Base-by-base conservation (phyloP, 306 rosid genomes). In the Pterocarpus macrocarpus region DNA sequence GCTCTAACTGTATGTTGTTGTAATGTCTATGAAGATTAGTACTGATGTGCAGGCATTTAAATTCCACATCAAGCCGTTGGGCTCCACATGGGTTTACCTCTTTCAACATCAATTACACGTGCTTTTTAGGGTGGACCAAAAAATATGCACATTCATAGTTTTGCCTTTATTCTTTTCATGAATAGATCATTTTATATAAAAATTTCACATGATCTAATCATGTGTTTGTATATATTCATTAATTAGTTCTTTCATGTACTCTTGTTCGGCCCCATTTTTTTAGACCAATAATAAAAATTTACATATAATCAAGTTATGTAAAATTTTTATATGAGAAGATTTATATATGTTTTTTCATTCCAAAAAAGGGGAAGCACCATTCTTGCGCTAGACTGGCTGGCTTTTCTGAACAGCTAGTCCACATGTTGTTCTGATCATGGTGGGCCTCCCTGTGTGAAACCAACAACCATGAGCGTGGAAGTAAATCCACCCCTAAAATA, bases 1-100 rank as follows among this genome's bases (percentile, higher is more conserved):
- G 53, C 53, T 47, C 53, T 12, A 47, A 11, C 17, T 33, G 41
- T 17, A 33, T 33, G 11, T 62, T 62, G 43, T 33, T 33, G 39
- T 12, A 62, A 62, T 35, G 39, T n/a, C 10, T 62, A 2, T 64
- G 69, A 64, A 64, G 69, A 64, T 13, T 64, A 35, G 28, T 64
- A 64, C 28, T 55, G 32, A 55, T 55, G 30, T 55, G 30, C 61
- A 55, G 53, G 15, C 15, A 9, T 47, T 47, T 47, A 4, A 47
- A 55, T 17, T n/a, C 28, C 61, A 55, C 16, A 55, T 55, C 57
- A 50, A 50, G 16, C 57, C 16, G 5, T 55, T 55, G 69, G 28
- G 11, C 45, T 64, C 17, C 69, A 64, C 69, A 64, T 35, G 45
- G 69, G 44, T 12, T 35, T 2, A 6, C 45, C 1, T 64, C 45